These are phyloP conservation scores for Boletus insuetus DNA, from an alignment of 768 basidiomycete species.

Conservation along the genomic window DNA sequence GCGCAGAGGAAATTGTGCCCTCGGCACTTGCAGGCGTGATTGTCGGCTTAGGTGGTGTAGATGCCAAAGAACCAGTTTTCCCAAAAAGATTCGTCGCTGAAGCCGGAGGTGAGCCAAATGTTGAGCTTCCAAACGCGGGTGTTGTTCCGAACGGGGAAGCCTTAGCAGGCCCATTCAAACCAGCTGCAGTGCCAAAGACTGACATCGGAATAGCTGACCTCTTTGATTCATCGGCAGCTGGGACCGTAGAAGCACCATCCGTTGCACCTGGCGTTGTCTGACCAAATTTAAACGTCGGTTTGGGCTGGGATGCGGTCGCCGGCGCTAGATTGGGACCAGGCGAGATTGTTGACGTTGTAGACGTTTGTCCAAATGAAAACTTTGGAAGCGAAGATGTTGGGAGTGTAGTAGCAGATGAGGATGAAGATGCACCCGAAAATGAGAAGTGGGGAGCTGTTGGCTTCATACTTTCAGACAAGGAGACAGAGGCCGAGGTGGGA, in stretches of 20 bases:
- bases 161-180: constrained; percentile 24
- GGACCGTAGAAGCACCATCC: constrained; percentile 20
- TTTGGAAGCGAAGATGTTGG: constrained; percentile 13
- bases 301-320: constrained; percentile 18
- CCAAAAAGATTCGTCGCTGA: constrained; percentile 13
- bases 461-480: constrained; percentile 9
- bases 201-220: constrained; percentile 26
- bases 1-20: constrained; percentile 12
- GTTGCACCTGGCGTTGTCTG: constrained; percentile 21
- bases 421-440: constrained; percentile 16
- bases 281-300: constrained; percentile 20
- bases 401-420: neutral
- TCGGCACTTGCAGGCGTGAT: constrained; percentile 14
- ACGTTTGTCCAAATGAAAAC: constrained; percentile 27
- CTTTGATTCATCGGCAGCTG: constrained; percentile 21
- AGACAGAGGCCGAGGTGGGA: neutral
- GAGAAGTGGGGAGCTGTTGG: constrained; percentile 20
- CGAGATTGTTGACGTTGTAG: constrained; percentile 2
- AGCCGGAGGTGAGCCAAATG: constrained; percentile 11
- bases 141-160: constrained; percentile 16
- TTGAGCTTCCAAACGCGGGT: constrained; percentile 23
- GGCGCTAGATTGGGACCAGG: constrained; percentile 4
- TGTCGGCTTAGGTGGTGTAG: constrained; percentile 15
- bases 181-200: constrained; percentile 10
- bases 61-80: constrained; percentile 24